These are phyloP conservation scores for Geranium brycei DNA, from an alignment of 345 rosid genomes.

Conservation along the genomic window DNA sequence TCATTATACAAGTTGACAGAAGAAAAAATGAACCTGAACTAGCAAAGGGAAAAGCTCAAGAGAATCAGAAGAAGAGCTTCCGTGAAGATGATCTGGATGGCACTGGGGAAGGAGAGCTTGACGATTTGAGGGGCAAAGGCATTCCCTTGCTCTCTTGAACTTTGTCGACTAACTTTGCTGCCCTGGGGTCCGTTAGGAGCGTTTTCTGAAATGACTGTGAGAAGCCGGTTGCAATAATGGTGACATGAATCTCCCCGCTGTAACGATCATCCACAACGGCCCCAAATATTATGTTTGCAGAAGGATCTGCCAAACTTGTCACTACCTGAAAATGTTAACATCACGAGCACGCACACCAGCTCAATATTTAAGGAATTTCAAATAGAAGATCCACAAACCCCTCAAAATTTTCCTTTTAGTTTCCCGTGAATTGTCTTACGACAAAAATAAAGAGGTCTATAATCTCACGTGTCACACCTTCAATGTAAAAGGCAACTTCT, in stretches of 20 bases:
- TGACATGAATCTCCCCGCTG: conserved; percentile 89
- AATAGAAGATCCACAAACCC: too few relatives aligned
- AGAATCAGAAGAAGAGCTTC: conserved; percentile 59
- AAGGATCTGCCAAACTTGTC: conserved; percentile 93
- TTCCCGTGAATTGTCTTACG: too few relatives aligned
- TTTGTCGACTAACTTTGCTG: conserved; percentile 48
- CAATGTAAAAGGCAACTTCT: too few relatives aligned
- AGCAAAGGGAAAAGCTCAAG: not conserved
- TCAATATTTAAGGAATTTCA: too few relatives aligned
- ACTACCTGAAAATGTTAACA: conserved; percentile 47
- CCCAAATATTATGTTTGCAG: conserved; percentile 96
- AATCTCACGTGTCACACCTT: too few relatives aligned
- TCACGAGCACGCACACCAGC: not conserved
- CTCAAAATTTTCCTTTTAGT: too few relatives aligned
- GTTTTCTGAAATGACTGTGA: conserved; percentile 88
- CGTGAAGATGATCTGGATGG: conserved; percentile 46
- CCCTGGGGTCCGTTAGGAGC: conserved; percentile 63
- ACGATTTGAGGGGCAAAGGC: conserved; percentile 31
- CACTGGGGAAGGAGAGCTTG: conserved; percentile 33
- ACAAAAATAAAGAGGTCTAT: too few relatives aligned
- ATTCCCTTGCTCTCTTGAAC: conserved; percentile 32
- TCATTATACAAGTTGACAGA: conserved; percentile 20
- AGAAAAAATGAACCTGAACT: conserved; percentile 4
- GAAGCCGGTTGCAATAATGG: conserved; percentile 93
- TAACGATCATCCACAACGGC: conserved; percentile 95